Percentiles rank a stretch among this genome's conserved stretches.
phyloP scores from a whole-genome alignment of 805 yeast genomes.

The Yamadazyma philogaea region DNA sequence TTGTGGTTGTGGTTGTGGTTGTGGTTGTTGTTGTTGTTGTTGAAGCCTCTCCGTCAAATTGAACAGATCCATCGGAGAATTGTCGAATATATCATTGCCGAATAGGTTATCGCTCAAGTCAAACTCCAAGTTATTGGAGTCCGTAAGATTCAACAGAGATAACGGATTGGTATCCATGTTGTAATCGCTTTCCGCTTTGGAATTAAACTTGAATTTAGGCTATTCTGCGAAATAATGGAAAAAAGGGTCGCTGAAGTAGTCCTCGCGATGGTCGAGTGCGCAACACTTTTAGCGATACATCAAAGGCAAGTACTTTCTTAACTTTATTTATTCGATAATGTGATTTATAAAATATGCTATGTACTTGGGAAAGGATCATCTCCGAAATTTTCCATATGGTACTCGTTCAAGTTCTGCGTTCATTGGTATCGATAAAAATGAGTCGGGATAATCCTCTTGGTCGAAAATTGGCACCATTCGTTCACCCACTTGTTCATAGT shows the following conservation, averaged over 20 bases:
- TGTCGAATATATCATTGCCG: conserved; percentile 8
- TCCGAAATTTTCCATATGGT: conserved; percentile 5
- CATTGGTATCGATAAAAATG: conserved; percentile 13
- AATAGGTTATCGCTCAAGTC: conserved; percentile 11
- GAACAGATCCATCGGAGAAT: conserved; percentile 5
- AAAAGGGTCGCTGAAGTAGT: conserved; percentile 3
- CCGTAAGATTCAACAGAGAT: conserved; percentile 9
- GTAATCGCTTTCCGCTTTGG: not conserved
- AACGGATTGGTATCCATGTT: conserved; percentile 12
- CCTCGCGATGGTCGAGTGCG: conserved; percentile 3
- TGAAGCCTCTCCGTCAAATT: conserved; percentile 2
- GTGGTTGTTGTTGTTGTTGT: not conserved
- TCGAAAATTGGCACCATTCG: conserved; percentile 28
- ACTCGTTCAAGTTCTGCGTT: not conserved
- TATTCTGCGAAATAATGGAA: conserved; percentile 1
- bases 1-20: not conserved
- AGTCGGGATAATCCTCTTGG: conserved; percentile 23
- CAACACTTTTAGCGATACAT: not conserved
- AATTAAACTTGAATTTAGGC: not conserved
- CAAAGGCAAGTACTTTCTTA: not conserved
- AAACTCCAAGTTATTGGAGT: conserved; percentile 11
- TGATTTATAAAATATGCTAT: not conserved
- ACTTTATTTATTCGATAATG: not conserved
- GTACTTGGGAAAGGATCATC: not conserved
- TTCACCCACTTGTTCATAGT: conserved; percentile 19